Base-by-base conservation (phyloP, 352 stramenopile genomes). In the Globisporangium mamillatum region DNA sequence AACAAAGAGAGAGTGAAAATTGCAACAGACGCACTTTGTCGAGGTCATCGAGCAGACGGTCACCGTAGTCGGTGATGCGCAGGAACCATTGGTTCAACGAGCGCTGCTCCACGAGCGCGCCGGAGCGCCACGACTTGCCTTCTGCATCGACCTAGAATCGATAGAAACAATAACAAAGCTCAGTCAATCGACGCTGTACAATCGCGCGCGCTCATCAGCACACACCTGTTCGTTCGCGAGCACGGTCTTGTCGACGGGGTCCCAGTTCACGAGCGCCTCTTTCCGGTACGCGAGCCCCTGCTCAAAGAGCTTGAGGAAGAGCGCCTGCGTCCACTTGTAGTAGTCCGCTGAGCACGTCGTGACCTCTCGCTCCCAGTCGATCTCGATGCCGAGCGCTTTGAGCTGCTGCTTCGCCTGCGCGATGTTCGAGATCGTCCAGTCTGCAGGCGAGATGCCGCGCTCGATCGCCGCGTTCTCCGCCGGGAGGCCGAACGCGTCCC, bases 261-360 rank as follows among this genome's bases (percentile, higher is more conserved):
- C 98, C 98, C 98, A 99, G 80, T 99, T 99, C 34, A 99, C 98
- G n/a, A 94, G 84, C 56, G 98, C 97, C 50, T 98, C 87, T 61
- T 96, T 98, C 62, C 98, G 97, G 63, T 95, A 95, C 25, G 97
- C 98, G 34, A 99, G 81, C n/a, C 97, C 97, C 63, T 94, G 88
- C 16, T 98, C 88, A 61, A 97, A 98, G 53, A 99, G 84, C 76
- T 99, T 88, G 27, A 99, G 76, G 73, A 99, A 99, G 48, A 99
- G 91, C 97, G 97, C 99, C 77, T 99, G 98, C 20, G 98, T 99
- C 98, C 98, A 99, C 75, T 98, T 98, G 70, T 99, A 98, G 80
- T 99, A 99, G 52, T 97, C 90, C 8, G 93, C 72, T 64, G 98
- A 81, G 53, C 97, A 99, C 29, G 98, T 99, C 9, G 95, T 97